A percentile compares a stretch with the other conserved stretches of the same genome.
Evolutionary conservation across 345 rosid species (phyloP).

Genomic region (Mangifera indica): DNA sequence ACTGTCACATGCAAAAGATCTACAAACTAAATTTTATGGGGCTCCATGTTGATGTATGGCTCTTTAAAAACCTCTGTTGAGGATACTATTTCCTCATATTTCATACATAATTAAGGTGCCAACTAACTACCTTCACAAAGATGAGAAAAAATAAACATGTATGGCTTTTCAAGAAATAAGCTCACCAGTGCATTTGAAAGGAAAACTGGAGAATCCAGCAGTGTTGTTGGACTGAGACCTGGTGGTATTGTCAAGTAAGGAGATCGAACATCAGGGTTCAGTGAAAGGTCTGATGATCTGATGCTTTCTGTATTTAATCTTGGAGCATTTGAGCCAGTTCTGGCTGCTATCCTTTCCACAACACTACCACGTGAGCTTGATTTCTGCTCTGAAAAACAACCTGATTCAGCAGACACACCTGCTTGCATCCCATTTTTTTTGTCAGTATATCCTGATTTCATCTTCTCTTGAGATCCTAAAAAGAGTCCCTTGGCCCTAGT

Average conservation of each 20-base stretch:
- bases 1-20: not conserved
- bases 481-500: constrained; percentile 36
- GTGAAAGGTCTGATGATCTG: constrained; percentile 52
- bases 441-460: constrained; percentile 26
- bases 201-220: constrained; percentile 86
- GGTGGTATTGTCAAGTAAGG: constrained; percentile 79
- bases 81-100: not conserved
- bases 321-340: constrained; percentile 84
- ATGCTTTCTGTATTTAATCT: constrained; percentile 70
- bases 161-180: constrained; percentile 4
- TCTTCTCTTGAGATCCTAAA: constrained; percentile 32
- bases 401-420: constrained; percentile 26
- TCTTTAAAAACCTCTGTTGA: not conserved
- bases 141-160: constrained; percentile 3
- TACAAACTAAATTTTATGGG: not conserved
- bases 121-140: not conserved
- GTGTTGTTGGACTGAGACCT: constrained; percentile 85
- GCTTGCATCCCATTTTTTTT: constrained; percentile 34
- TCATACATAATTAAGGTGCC: not conserved
- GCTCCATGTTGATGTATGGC: not conserved
- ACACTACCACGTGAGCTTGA: constrained; percentile 58
- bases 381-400: constrained; percentile 41
- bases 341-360: constrained; percentile 75
- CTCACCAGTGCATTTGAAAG: constrained; percentile 74
- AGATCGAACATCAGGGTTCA: constrained; percentile 48